Base-by-base conservation (phyloP, 805 yeast genomes). In the Starmerella asiatica region DNA sequence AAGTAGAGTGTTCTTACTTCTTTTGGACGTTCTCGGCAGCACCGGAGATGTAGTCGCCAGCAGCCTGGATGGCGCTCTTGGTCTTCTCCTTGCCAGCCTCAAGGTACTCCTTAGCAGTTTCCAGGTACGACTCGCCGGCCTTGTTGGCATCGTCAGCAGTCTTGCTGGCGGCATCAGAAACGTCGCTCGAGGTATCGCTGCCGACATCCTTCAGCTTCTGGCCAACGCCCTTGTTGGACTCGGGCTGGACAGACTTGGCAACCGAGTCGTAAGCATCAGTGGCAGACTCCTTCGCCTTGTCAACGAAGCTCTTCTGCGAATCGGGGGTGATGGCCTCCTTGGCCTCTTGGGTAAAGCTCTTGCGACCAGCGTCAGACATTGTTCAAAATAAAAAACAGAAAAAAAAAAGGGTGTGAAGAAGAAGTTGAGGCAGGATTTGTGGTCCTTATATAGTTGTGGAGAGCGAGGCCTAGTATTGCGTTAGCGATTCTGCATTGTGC, bases 261-360 rank as follows among this genome's bases (percentile, higher is more conserved):
- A 68, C 61, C 56, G 70, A 65, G 67, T 84, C 94, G 53, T 67
- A 69, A n/a, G 68, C 57, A 56, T 71, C 78, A 43, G 91, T 74
- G 47, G 70, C 73, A 23, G 58, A 43, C 64, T 84, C 93, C 68
- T 79, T 78, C 50, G 76, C 76, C 64, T 79, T 66, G 55, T 80
- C 78, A 38, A 64, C 59, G n/a, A 24, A 19, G 29, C 76, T 53
- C 66, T 84, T 84, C 61, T 78, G 70, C 42, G 71, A 61, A 47
- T 83, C 77, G 49, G 93, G 93, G 50, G 71, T 79, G 32, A 78
- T 44, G 32, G 70, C 55, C 68, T 83, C 93, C 39, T 69, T 42
- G 51, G 71, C 63, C 63, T 82, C 80, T 59, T 78, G 79, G 49
- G 75, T 51, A 57, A 83, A 69, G 58, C 71, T 64, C 67, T 84